Evolutionary conservation across 768 basidiomycete genomes (phyloP), one percentile per base, ranked within the genome.

Genomic region (Polyporus arcularius): DNA sequence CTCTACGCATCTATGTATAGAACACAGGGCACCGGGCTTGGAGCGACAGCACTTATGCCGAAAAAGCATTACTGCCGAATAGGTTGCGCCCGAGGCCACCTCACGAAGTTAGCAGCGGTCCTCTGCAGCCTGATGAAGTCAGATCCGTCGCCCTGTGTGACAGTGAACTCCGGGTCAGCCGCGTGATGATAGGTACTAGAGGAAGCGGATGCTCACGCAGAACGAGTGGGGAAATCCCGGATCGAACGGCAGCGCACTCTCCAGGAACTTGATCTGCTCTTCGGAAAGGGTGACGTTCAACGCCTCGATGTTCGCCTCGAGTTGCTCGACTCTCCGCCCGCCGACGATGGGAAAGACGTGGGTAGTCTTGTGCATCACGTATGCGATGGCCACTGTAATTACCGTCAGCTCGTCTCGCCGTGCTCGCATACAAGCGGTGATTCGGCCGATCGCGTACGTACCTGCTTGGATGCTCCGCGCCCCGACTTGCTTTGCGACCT

Each of bases 281-380:
- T 70, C 61, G 4, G 75, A 76, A 38, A 85, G 75, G 0, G 72
- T 57, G 38, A 85, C 76, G 8, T 78, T 72, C 4, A 85, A 67
- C 1, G 82, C 82, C 63, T 83, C 76, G 28, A 84, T 58, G 64
- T 84, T 86, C 42, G 76, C 76, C 47, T 71, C 46, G 7, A 85
- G 68, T 31, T 85, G 80, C 63, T 82, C 81, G 40, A 82, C 70
- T 63, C 82, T 85, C 42, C 81, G 75, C 0, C 80, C 78, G 2
- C 82, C 81, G 21, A 83, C 67, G 59, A 83, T 74, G 14, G 60
- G 64, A 57, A 65, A 65, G 1, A 65, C 80, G 53, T 74, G 82
- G 0, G 79, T 77, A 2, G 78, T 74, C 67, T 84, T 85, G 40
- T 83, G 80, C 71, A 85, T 72, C 12, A 85, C 71, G 57, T 83